These are phyloP conservation scores for Laburnicola sp. DNA, from an alignment of 2,329 filamentous ascomycete species.

Conservation along the genomic window DNA sequence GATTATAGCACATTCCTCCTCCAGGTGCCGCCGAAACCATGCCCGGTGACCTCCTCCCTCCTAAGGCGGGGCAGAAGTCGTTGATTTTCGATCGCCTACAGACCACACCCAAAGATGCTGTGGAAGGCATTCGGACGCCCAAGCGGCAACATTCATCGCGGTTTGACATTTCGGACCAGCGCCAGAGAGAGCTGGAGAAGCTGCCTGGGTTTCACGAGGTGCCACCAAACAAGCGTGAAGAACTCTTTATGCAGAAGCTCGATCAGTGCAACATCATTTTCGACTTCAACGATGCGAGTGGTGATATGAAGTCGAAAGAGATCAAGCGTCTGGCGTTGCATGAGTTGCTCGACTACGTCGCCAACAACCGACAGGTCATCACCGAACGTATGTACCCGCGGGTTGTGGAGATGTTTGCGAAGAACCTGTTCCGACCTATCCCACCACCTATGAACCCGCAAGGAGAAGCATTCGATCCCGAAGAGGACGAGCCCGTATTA, in stretches of 20 bases:
- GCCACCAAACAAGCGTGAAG: slow-evolving; percentile 88
- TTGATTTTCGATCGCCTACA: slow-evolving; percentile 86
- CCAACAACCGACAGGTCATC: slow-evolving; percentile 97
- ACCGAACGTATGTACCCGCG: slow-evolving; percentile 98
- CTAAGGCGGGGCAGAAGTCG: slow-evolving; percentile 88
- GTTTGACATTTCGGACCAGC: slow-evolving; percentile 95
- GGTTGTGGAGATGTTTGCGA: slow-evolving; percentile 98
- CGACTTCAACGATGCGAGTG: slow-evolving; percentile 97
- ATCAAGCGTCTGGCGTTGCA: slow-evolving; percentile 97
- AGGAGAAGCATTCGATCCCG: slow-evolving; percentile 96
- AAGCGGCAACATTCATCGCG: slow-evolving; percentile 96
- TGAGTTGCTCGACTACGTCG: slow-evolving; percentile 95
- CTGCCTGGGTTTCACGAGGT: slow-evolving; percentile 97
- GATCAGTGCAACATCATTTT: slow-evolving; percentile 99
- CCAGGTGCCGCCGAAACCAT: slow-evolving; percentile 95
- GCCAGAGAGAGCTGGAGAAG: slow-evolving; percentile 88
- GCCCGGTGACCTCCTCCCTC: slow-evolving; percentile 94
- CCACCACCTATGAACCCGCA: slow-evolving; percentile 97
- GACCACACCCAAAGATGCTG: slow-evolving; percentile 92
- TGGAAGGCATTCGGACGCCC: slow-evolving; percentile 90
- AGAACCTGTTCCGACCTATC: slow-evolving; percentile 96
- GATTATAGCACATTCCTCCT: slow-evolving; percentile 77
- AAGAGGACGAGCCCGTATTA: slow-evolving; percentile 96
- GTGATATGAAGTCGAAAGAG: slow-evolving; percentile 99
- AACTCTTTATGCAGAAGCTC: slow-evolving; percentile 99